Evolutionary conservation across 768 basidiomycete genomes (phyloP).

Genomic region (Naganishia friedmannii): DNA sequence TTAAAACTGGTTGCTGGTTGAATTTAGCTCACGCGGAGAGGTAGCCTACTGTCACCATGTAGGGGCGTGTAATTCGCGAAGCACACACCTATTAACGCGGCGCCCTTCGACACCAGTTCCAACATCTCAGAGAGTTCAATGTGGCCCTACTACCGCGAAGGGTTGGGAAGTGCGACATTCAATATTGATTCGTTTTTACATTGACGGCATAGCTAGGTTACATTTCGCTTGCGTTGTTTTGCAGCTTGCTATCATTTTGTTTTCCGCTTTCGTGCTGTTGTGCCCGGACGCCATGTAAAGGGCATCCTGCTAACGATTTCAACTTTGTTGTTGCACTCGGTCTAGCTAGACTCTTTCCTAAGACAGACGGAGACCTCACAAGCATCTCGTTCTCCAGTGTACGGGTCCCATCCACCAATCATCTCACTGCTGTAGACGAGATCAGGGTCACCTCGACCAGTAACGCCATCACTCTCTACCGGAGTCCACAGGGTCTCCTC

Average conservation of each 20-base stretch:
- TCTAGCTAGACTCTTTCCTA: constrained; percentile 32
- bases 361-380: constrained; percentile 47
- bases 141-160: no score
- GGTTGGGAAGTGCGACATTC: background rate
- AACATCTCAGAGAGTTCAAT: no score
- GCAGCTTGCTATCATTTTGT: background rate
- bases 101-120: no score
- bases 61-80: no score
- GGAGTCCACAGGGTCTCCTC: constrained; percentile 46
- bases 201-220: background rate
- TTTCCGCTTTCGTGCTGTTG: background rate
- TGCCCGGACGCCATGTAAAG: background rate
- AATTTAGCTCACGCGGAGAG: background rate
- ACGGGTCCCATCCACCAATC: constrained; percentile 48
- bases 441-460: constrained; percentile 40
- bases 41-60: no score
- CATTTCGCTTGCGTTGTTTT: background rate
- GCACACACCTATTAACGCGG: no score
- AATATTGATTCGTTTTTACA: background rate
- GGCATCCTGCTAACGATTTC: background rate
- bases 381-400: constrained; percentile 49
- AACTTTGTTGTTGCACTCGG: background rate
- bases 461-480: constrained; percentile 43
- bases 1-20: background rate
- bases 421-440: constrained; percentile 45